Base-by-base conservation (phyloP, 2,329 filamentous ascomycete species). In the Dryadomyces sulphureus region DNA sequence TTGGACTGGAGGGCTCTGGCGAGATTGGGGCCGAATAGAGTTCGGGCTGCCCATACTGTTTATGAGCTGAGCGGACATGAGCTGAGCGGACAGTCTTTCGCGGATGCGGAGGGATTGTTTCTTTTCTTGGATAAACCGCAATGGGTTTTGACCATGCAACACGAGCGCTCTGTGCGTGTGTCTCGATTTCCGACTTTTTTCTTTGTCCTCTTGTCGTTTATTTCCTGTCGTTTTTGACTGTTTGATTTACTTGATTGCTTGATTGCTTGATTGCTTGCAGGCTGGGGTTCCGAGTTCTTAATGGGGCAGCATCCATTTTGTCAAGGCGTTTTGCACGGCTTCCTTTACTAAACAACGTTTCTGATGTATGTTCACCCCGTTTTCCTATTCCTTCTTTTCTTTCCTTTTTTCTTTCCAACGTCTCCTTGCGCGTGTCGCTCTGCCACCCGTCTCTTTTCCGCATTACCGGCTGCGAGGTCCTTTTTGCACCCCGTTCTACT, bases 1-100 rank as follows among this genome's bases (percentile, higher is more conserved):
- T 77, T 55, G 57, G 62, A n/a, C 72, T 79, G 63, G 73, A 78
- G 49, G 65, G 65, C 36, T 55, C 58, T 21, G 64, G 68, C 46
- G 73, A 77, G 56, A 78, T 81, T 12, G 52, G 52, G 5, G 49
- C 49, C 11, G 52, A 54, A 12, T 54, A 50, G 41, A 24, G 3
- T n/a, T 19, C 20, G 11, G 22, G 5, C 14, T 27, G 14, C 3
- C 12, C 9, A 11, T 39, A 3, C 9, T 35, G 25, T 27, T n/a
- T n/a, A n/a, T n/a, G n/a, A n/a, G n/a, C n/a, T n/a, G n/a, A n/a
- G 25, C 6, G 25, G 11, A 27, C 25, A 27, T 27, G 25, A 6
- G 25, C 11, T 9, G 27, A 32, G 27, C 16, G 27, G 27, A 14
- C n/a, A n/a, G n/a, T n/a, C n/a, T n/a, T n/a, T n/a, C n/a, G n/a